phyloP scores from a whole-genome alignment of 805 yeast genomes.

The Saccharomycopsis sp. region DNA sequence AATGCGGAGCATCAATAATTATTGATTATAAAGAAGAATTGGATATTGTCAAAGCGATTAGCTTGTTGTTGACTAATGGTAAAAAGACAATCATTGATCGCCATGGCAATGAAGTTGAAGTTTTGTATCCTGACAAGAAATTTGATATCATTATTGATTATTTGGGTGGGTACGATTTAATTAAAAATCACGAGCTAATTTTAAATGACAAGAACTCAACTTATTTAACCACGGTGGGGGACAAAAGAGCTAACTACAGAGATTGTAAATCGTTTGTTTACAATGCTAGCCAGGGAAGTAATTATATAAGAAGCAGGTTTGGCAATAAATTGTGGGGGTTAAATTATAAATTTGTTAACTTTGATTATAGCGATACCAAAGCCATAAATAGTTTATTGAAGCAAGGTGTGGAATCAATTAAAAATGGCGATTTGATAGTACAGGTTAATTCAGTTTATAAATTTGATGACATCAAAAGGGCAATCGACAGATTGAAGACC shows the following conservation, averaged over 20 bases:
- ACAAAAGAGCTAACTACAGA: conserved; percentile 36
- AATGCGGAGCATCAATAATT: conserved; percentile 45
- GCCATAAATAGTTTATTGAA: conserved; percentile 33
- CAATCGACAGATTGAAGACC: conserved; percentile 43
- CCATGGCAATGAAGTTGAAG: conserved; percentile 24
- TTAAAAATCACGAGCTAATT: conserved; percentile 23
- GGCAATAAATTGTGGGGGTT: conserved; percentile 32
- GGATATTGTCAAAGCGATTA: conserved; percentile 24
- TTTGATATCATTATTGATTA: conserved; percentile 67
- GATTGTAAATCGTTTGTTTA: conserved; percentile 22
- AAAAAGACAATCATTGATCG: conserved; percentile 21
- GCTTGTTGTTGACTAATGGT: conserved; percentile 27
- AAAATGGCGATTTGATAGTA: conserved; percentile 38
- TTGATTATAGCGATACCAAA: conserved; percentile 27
- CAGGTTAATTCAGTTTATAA: conserved; percentile 50
- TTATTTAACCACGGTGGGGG: conserved; percentile 61
- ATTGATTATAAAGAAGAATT: conserved; percentile 41
- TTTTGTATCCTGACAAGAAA: conserved; percentile 33
- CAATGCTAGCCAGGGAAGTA: background rate
- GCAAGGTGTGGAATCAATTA: conserved; percentile 39
- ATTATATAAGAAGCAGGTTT: conserved; percentile 29
- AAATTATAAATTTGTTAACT: conserved; percentile 31
- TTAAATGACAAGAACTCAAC: conserved; percentile 29
- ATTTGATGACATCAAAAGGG: conserved; percentile 49
- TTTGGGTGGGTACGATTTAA: conserved; percentile 57